Evolutionary conservation across 192 early-diverging fungal species (phyloP).

Genomic region (Backusella luteola): DNA sequence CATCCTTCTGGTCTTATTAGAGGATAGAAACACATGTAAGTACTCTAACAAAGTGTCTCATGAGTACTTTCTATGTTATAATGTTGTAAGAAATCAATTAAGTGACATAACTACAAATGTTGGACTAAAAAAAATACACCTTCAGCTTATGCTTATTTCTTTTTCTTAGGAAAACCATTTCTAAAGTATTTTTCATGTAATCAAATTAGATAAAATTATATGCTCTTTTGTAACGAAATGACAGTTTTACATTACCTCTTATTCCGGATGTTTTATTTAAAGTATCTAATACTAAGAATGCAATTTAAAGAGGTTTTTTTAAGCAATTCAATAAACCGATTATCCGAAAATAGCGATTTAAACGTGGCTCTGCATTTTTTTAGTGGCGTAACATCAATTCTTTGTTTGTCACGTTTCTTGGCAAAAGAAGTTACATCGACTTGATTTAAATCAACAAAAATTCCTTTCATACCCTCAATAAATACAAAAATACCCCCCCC

Average conservation of each 20-base stretch:
- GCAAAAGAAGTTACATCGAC: slow-evolving; percentile 18
- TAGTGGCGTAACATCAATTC: slow-evolving; percentile 51
- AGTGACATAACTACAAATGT: slow-evolving; percentile 52
- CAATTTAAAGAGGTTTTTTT: slow-evolving; percentile 45
- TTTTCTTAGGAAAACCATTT: slow-evolving; percentile 39
- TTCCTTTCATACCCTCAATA: no score
- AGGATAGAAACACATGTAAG: slow-evolving; percentile 51
- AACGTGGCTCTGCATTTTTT: slow-evolving; percentile 54
- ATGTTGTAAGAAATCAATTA: slow-evolving; percentile 53
- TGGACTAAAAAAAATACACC: slow-evolving; percentile 44
- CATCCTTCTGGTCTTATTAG: slow-evolving; percentile 45
- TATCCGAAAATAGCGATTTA: slow-evolving; percentile 53
- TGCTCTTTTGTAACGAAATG: slow-evolving; percentile 9
- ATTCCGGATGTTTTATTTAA: slow-evolving; percentile 48
- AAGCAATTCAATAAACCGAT: slow-evolving; percentile 50
- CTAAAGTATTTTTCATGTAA: slow-evolving; percentile 48
- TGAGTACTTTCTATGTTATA: slow-evolving; percentile 40
- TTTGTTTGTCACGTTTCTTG: slow-evolving; percentile 20
- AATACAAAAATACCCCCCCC: no score
- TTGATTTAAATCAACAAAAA: slow-evolving; percentile 24
- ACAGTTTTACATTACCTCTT: slow-evolving; percentile 28
- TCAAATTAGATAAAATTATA: no score
- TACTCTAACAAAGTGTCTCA: slow-evolving; percentile 59
- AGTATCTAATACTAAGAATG: slow-evolving; percentile 56
- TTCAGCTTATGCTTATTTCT: slow-evolving; percentile 50